phyloP scores from a whole-genome alignment of 345 rosid genomes.

The Hypericum perforatum region DNA sequence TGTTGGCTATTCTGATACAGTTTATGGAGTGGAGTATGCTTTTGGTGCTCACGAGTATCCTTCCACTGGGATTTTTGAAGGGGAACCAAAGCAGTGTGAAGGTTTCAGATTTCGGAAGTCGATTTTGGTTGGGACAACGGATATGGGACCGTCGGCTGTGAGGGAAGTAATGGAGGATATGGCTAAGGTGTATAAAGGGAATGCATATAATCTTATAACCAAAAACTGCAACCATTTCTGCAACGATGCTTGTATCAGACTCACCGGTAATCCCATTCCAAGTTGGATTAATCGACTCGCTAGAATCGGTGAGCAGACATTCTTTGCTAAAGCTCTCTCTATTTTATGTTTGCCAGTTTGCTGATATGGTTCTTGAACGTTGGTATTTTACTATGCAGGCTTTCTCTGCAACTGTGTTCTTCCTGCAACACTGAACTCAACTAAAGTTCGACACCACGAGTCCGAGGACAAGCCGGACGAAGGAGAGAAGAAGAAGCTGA shows the following conservation, averaged over 20 bases:
- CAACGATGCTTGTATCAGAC: conserved; percentile 63
- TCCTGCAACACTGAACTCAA: conserved; percentile 64
- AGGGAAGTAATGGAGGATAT: conserved; percentile 75
- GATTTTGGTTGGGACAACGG: conserved; percentile 81
- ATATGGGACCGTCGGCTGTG: conserved; percentile 47
- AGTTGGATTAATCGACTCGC: conserved; percentile 97
- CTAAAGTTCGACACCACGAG: conserved; percentile 44
- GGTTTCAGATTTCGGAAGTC: conserved; percentile 84
- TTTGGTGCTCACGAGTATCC: conserved; percentile 94
- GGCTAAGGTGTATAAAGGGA: conserved; percentile 64
- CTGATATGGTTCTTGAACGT: conserved; percentile 1
- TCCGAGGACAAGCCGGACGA: conserved; percentile 52
- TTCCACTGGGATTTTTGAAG: conserved; percentile 91
- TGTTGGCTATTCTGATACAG: conserved; percentile 27
- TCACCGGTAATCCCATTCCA: conserved; percentile 82
- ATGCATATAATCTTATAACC: conserved; percentile 76
- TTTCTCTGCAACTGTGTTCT: conserved; percentile 87
- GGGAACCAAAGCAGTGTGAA: conserved; percentile 80
- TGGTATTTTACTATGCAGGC: conserved; percentile 32
- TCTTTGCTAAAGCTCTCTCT: too few species aligned
- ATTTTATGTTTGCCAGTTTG: too few species aligned
- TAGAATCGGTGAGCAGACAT: conserved; percentile 54
- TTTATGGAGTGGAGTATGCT: conserved; percentile 90
- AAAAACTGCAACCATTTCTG: conserved; percentile 99
- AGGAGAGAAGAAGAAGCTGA: conserved; percentile 55